These are phyloP conservation scores for Globisporangium canariense DNA, from an alignment of 352 stramenopile species.

Conservation along the genomic window DNA sequence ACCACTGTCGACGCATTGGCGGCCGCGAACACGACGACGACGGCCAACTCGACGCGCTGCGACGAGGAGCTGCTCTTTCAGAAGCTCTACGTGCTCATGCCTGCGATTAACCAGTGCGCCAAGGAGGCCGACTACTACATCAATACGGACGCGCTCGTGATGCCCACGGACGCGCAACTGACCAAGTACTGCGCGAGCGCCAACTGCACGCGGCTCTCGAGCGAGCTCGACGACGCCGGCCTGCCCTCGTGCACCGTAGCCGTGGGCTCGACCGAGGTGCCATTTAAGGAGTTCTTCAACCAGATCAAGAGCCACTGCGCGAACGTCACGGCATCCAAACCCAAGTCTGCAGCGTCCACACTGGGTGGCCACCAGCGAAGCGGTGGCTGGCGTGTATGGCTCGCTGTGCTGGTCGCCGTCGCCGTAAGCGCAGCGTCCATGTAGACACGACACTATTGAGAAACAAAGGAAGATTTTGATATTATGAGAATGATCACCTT, in stretches of 20 bases:
- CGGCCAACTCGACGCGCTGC: constrained; percentile 18
- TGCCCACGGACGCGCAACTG: constrained; percentile 24
- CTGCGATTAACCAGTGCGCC: constrained; percentile 42
- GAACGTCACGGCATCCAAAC: background rate
- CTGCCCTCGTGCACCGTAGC: constrained; percentile 30
- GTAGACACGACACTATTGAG: background rate
- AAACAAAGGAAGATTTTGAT: background rate
- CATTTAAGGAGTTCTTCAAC: constrained; percentile 37
- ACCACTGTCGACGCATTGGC: background rate
- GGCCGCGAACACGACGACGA: constrained; percentile 7
- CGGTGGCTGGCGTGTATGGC: background rate
- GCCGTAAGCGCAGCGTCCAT: background rate
- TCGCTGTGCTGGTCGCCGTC: background rate
- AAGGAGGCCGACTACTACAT: constrained; percentile 35
- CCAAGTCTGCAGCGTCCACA: background rate
- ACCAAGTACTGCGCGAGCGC: constrained; percentile 31
- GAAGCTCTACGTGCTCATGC: constrained; percentile 48
- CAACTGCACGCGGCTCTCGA: constrained; percentile 33
- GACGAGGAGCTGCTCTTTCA: constrained; percentile 39
- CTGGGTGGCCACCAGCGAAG: background rate
- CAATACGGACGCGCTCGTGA: constrained; percentile 21
- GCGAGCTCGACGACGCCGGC: constrained; percentile 33
- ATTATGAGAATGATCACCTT: constrained; percentile 3
- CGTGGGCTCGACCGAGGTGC: constrained; percentile 22
- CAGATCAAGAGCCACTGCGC: constrained; percentile 25